Evolutionary conservation across 2,329 filamentous ascomycete genomes (phyloP), one percentile per base, ranked within the genome.

Genomic region (Lasiodiplodia citricola): DNA sequence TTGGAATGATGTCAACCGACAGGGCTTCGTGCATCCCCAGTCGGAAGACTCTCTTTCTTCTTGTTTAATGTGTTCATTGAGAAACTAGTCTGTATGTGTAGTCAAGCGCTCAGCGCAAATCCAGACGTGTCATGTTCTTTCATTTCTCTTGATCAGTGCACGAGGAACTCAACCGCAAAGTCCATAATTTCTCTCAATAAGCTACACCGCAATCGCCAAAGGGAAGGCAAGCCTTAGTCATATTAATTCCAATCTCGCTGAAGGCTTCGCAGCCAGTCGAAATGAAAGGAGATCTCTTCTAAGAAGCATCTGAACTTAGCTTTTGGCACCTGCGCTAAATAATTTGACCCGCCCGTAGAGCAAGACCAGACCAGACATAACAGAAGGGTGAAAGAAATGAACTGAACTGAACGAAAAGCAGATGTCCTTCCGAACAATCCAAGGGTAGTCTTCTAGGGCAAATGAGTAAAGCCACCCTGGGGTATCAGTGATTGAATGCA

Each of bases 391-490:
- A 41, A 57, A 57, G 18, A 21, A 38, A 21, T n/a, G 2, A 38
- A 6, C 21, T n/a, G 2, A 38, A 6, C 21, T 18, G n/a, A 56
- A 31, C 10, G 23, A 63, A 37, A 63, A 28, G 47, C 57, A 31
- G 18, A 35, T 5, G n/a, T 60, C 25, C 56, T 21, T 44, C 55
- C 55, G 10, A 60, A 35, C 16, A 63, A 37, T 14, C 58, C 58
- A 23, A 50, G 58, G 57, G 58, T 28, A 63, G 41, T 63, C 41
- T 44, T 63, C 41, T 63, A 51, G 21, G 25, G n/a, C n/a, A 60
- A 60, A 35, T 5, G 25, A 51, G 58, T 63, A 63, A 63, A 63
- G 58, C 58, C 58, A 18, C 58, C 58, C 58, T 63, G 58, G 60
- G 60, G 60, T 64, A 64, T 64, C 60, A 64, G 47, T 64, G 11